Conservation (phyloP, 2,329 filamentous ascomycete genomes). For the Colletotrichum nymphaeae region DNA sequence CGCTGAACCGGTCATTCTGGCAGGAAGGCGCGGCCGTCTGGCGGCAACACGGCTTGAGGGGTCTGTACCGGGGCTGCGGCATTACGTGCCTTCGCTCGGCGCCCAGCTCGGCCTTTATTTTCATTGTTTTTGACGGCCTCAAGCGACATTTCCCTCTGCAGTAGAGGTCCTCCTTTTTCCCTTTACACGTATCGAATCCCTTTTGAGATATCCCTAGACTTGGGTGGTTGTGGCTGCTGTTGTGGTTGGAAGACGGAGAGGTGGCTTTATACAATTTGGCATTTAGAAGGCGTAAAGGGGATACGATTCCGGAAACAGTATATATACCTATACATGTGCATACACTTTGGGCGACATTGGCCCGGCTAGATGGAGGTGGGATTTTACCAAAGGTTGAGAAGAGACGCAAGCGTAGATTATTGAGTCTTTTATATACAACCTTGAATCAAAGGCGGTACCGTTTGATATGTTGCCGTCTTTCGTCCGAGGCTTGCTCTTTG, state of each 20-base stretch:
- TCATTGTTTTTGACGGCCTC: constrained; percentile 91
- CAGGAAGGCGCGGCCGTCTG: constrained; percentile 80
- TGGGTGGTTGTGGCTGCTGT: constrained; percentile 9
- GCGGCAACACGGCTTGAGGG: constrained; percentile 82
- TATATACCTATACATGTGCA: background rate
- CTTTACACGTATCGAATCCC: background rate
- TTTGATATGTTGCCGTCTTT: background rate
- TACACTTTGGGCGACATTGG: background rate
- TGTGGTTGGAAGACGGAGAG: background rate
- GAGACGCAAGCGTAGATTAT: background rate
- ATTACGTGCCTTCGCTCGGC: constrained; percentile 90
- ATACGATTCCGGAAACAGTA: constrained; percentile 4
- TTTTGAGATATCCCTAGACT: constrained; percentile 33
- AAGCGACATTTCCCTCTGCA: constrained; percentile 73
- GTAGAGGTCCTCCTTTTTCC: constrained; percentile 37
- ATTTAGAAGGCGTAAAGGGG: constrained; percentile 28
- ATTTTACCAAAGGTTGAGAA: background rate
- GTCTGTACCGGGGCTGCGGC: constrained; percentile 93
- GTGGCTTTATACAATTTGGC: constrained; percentile 13
- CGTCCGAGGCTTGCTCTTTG: no score
- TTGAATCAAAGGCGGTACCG: background rate
- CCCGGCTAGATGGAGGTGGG: background rate
- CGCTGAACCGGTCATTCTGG: constrained; percentile 74
- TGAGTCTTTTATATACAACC: background rate
- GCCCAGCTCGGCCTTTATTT: constrained; percentile 98